Percentiles rank a stretch among this genome's conserved stretches.
Conservation (phyloP, 169 alveolate species). For the Plasmodium blacklocki region DNA sequence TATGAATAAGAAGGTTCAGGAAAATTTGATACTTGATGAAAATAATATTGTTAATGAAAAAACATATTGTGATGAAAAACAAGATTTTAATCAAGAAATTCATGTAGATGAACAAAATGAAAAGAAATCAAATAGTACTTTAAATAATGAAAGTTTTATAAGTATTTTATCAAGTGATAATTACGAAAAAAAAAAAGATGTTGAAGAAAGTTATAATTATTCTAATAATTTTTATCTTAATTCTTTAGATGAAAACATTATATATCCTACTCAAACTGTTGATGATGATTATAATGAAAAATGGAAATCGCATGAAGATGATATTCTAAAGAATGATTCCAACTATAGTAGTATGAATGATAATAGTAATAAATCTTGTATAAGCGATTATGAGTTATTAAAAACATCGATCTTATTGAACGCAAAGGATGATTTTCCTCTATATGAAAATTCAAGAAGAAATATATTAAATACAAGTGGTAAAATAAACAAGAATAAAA, state of each 20-base stretch:
- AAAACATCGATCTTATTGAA: not conserved
- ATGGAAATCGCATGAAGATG: not conserved
- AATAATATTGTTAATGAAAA: not conserved
- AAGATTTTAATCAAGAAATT: too few species aligned
- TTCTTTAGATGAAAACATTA: not conserved
- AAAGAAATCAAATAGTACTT: not conserved
- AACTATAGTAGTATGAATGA: not conserved
- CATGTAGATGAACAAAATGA: not conserved
- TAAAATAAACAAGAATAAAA: conserved; percentile 1
- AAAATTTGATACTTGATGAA: not conserved
- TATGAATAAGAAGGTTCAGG: not conserved
- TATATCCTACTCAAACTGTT: not conserved
- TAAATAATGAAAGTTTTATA: conserved; percentile 15
- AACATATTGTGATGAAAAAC: too few species aligned
- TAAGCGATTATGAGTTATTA: too few species aligned
- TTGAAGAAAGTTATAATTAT: not conserved
- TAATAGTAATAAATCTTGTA: conserved; percentile 9
- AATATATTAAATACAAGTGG: conserved; percentile 5
- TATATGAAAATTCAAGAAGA: conserved; percentile 17
- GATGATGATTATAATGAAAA: not conserved
- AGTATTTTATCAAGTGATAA: conserved; percentile 34
- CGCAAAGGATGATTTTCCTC: conserved; percentile 1
- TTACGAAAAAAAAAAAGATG: not conserved
- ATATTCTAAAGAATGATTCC: conserved; percentile 8
- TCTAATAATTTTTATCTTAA: not conserved